Evolutionary conservation across 129 eudicot genomes (phyloP).

Genomic region (Escallonia rubra): DNA sequence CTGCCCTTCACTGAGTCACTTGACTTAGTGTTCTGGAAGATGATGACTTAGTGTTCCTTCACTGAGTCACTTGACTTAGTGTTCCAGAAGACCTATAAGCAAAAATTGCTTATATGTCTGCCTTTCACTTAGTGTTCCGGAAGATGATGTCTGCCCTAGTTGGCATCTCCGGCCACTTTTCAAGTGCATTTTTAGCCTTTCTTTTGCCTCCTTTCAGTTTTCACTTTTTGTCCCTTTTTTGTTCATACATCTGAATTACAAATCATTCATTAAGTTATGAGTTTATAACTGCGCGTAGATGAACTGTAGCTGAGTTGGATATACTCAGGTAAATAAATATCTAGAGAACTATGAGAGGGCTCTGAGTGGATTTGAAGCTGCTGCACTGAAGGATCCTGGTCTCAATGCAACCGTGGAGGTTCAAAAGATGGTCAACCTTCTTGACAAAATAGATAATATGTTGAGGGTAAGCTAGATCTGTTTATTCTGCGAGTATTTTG

Average conservation of each 20-base stretch:
- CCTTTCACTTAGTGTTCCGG: no score
- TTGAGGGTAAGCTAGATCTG: constrained; percentile 39
- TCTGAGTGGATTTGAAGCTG: constrained; percentile 94
- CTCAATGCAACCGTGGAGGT: constrained; percentile 74
- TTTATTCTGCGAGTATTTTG: neutral
- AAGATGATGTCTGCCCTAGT: no score
- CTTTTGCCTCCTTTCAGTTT: neutral
- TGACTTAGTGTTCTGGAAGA: no score
- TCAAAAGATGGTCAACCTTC: constrained; percentile 71
- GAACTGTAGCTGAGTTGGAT: neutral
- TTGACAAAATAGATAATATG: constrained; percentile 66
- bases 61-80: no score
- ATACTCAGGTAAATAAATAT: constrained; percentile 66
- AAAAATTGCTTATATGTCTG: no score
- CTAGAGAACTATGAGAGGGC: constrained; percentile 95
- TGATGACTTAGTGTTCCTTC: no score
- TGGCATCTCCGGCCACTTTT: no score
- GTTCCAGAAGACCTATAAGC: no score
- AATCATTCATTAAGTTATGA: neutral
- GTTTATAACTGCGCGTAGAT: neutral
- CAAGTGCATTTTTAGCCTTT: no score
- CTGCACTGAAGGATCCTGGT: constrained; percentile 86
- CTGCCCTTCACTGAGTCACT: no score
- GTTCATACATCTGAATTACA: neutral
- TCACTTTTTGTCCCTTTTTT: no score